A percentile compares a stretch with the other conserved stretches of the same genome.
These are phyloP conservation scores for Capsicum pubescens DNA, from an alignment of 257 asterid species.

Conservation along the genomic window DNA sequence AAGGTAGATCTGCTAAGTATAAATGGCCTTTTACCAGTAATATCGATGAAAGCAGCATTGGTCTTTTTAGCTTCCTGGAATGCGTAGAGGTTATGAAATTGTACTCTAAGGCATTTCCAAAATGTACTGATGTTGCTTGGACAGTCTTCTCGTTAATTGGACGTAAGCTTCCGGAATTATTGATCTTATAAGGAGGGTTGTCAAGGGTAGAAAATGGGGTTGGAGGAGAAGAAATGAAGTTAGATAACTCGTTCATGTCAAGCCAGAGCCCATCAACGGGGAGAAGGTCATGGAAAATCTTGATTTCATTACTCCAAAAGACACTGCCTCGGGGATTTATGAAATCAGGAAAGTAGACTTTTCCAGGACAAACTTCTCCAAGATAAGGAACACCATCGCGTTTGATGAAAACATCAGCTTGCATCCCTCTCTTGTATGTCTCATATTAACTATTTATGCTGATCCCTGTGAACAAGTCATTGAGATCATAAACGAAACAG, in stretches of 20 bases:
- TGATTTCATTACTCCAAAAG: conserved; percentile 79
- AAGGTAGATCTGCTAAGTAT: conserved; percentile 86
- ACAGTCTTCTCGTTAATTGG: conserved; percentile 62
- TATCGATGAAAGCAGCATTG: conserved; percentile 52
- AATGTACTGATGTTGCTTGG: conserved; percentile 73
- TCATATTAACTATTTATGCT: conserved; percentile 60
- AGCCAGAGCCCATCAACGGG: conserved; percentile 89
- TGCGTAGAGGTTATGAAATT: conserved; percentile 84
- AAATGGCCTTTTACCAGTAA: conserved; percentile 77
- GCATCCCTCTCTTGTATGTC: conserved; percentile 70
- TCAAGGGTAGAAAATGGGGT: conserved; percentile 64
- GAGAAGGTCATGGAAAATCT: conserved; percentile 54
- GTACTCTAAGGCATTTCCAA: conserved; percentile 64
- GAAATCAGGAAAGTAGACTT: conserved; percentile 83
- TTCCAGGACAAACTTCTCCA: conserved; percentile 94
- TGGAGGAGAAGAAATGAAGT: conserved; percentile 73
- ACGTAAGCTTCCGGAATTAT: conserved; percentile 54
- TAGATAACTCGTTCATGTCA: conserved; percentile 91
- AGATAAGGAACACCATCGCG: conserved; percentile 69
- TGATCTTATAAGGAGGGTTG: conserved; percentile 85
- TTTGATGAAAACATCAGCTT: conserved; percentile 75
- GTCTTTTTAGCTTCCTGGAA: conserved; percentile 77
- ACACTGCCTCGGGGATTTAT: conserved; percentile 51
- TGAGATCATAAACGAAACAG: neutral
- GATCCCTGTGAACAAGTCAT: conserved; percentile 53